Base-by-base conservation (phyloP, 2,329 filamentous ascomycete species). In the Cadophora luteo-olivacea region DNA sequence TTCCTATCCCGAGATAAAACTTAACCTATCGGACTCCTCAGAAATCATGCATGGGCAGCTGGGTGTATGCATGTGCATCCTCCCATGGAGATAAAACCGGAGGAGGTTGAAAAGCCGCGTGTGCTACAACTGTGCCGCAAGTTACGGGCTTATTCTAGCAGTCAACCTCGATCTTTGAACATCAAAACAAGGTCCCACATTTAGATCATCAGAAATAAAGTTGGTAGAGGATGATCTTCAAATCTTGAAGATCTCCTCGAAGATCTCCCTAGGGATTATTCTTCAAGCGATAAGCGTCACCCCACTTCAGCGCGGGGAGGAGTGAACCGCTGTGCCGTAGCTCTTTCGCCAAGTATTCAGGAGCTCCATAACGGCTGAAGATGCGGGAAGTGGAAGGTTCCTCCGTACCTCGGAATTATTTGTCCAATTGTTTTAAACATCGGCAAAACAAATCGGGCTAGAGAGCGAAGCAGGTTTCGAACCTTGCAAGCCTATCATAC, bases 51-150 rank as follows among this genome's bases (percentile, higher is more conserved):
- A 55, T 9, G n/a, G 22, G 4, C 12, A 55, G 52, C 14, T 33
- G 52, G 25, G 24, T 19, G 16, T 55, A n/a, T 55, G 29, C 52
- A 55, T 32, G 25, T 55, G 52, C 52, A 55, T 55, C 52, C 52
- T 55, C 29, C 29, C 29, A 55, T 12, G 14, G 6, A n/a, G 25
- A 33, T n/a, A 55, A 33, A 32, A n/a, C 33, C 14, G 25, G 36
- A 55, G 16, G 14, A 55, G 16, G 52, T 32, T 55, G 25, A 45
- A 45, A 55, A 33, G 52, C 16, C 29, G 16, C 29, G 52, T 29
- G 4, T 19, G 14, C 52, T 14, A 25, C 12, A 55, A n/a, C 52
- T 55, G 4, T 32, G 52, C 25, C 52, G 52, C 25, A 33, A 19
- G 12, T 14, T n/a, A n/a, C 24, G 25, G 14, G 16, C 24, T 12